These are phyloP conservation scores for Pezicula carpinea DNA, from an alignment of 2,329 filamentous ascomycete genomes.

Conservation along the genomic window DNA sequence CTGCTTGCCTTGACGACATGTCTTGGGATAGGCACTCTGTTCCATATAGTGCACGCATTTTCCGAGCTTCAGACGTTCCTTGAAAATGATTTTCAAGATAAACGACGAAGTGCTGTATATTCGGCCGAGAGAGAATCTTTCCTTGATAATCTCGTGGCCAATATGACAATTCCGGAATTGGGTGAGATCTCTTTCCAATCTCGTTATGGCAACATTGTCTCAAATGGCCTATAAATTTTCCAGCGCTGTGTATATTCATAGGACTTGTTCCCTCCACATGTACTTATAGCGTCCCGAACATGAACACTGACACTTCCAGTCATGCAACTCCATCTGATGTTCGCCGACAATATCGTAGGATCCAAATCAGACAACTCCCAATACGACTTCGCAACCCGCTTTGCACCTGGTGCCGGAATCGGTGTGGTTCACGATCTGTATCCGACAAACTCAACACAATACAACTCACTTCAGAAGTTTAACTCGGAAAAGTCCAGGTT, in stretches of 20 bases:
- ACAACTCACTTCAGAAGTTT: slow-evolving; percentile 35
- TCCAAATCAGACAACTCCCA: slow-evolving; percentile 33
- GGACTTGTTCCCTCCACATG: background rate
- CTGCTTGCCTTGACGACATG: too few species aligned
- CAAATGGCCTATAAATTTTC: too few species aligned
- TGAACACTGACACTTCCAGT: slow-evolving; percentile 18
- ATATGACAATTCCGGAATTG: slow-evolving; percentile 14
- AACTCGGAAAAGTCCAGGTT: slow-evolving; percentile 33
- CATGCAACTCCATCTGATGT: slow-evolving; percentile 40
- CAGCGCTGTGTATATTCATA: too few species aligned
- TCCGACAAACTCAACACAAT: slow-evolving; percentile 36
- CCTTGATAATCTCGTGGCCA: slow-evolving; percentile 11
- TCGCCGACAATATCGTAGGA: slow-evolving; percentile 37
- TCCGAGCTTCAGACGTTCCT: too few species aligned
- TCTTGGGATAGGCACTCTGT: too few species aligned
- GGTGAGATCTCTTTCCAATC: slow-evolving; percentile 4
- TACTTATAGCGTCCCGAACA: background rate
- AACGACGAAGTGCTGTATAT: background rate
- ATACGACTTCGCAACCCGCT: slow-evolving; percentile 29
- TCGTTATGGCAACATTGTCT: background rate
- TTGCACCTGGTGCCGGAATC: slow-evolving; percentile 31
- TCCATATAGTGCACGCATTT: too few species aligned
- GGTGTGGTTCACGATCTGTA: slow-evolving; percentile 41
- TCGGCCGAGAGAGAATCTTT: slow-evolving; percentile 6
- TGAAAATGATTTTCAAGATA: too few species aligned